Conservation (phyloP, 495 filamentous ascomycete species). For the Terfezia claveryi region DNA sequence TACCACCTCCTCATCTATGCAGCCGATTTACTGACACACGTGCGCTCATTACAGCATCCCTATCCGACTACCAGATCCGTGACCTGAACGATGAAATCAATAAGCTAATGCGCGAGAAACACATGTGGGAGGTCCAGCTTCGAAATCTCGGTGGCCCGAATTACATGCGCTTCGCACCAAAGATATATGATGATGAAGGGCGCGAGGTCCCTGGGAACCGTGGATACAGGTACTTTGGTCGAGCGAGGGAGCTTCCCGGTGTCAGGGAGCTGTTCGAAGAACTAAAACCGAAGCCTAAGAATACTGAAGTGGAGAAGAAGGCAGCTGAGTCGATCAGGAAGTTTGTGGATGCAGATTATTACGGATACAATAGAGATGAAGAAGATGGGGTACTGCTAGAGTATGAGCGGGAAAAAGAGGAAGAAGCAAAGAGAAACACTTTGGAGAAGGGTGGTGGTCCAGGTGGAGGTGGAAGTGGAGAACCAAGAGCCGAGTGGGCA, state of each 20-base stretch:
- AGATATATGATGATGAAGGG: constrained; percentile 79
- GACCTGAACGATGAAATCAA: constrained; percentile 99
- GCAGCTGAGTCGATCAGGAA: constrained; percentile 45
- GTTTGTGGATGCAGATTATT: constrained; percentile 84
- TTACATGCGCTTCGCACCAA: constrained; percentile 77
- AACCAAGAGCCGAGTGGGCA: constrained; percentile 46
- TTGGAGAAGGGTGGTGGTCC: neutral
- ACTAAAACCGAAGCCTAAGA: constrained; percentile 37
- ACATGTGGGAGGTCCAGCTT: constrained; percentile 95
- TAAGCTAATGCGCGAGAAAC: constrained; percentile 94
- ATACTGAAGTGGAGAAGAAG: constrained; percentile 36
- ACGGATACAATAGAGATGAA: constrained; percentile 84
- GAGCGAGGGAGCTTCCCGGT: constrained; percentile 74
- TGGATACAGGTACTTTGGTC: constrained; percentile 50
- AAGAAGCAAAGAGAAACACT: constrained; percentile 42
- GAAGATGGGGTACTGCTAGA: constrained; percentile 67
- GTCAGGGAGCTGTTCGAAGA: constrained; percentile 94
- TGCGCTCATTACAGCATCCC: constrained; percentile 23
- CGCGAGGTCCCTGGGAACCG: constrained; percentile 63
- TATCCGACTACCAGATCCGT: constrained; percentile 89
- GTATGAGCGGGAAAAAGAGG: constrained; percentile 69
- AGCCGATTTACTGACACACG: neutral
- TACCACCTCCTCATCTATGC: neutral
- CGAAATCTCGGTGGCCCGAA: constrained; percentile 85
- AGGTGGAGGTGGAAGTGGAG: constrained; percentile 27